Conservation (phyloP, 495 filamentous ascomycete species). For the Xylaria telfairii region DNA sequence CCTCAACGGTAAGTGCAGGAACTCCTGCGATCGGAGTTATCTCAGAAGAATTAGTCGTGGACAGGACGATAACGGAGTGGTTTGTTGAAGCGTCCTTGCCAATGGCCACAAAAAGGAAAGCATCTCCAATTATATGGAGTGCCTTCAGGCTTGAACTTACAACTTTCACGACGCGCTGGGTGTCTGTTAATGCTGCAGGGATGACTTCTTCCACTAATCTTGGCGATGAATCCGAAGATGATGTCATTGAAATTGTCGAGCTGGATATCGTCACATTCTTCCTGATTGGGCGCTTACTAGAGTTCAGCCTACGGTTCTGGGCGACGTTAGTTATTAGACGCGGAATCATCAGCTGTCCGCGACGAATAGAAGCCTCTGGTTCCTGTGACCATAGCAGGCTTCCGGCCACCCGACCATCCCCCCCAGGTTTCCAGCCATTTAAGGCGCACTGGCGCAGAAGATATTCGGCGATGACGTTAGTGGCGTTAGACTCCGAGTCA, state of each 20-base stretch:
- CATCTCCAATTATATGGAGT: not conserved
- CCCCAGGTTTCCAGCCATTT: too few species aligned
- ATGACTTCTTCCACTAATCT: not conserved
- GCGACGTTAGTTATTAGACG: not conserved
- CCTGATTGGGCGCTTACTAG: not conserved
- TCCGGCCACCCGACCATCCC: too few species aligned
- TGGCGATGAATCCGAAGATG: too few species aligned
- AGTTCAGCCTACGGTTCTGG: constrained; percentile 16
- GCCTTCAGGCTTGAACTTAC: constrained; percentile 6
- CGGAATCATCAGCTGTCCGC: constrained; percentile 10
- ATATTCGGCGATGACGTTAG: constrained; percentile 23
- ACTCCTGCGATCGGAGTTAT: not conserved
- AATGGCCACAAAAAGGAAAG: constrained; percentile 6
- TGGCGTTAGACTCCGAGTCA: constrained; percentile 10
- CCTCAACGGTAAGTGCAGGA: not conserved
- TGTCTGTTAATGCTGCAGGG: too few species aligned
- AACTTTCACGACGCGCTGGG: not conserved
- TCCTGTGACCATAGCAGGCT: constrained; percentile 40
- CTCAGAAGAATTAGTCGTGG: not conserved
- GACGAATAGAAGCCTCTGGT: constrained; percentile 40
- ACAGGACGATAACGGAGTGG: not conserved
- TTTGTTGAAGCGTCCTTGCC: constrained; percentile 4
- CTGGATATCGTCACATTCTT: not conserved
- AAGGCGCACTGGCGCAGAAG: constrained; percentile 20
- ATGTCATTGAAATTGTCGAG: not conserved